Evolutionary conservation across 345 rosid species (phyloP).

Genomic region (Moringa oleifera): DNA sequence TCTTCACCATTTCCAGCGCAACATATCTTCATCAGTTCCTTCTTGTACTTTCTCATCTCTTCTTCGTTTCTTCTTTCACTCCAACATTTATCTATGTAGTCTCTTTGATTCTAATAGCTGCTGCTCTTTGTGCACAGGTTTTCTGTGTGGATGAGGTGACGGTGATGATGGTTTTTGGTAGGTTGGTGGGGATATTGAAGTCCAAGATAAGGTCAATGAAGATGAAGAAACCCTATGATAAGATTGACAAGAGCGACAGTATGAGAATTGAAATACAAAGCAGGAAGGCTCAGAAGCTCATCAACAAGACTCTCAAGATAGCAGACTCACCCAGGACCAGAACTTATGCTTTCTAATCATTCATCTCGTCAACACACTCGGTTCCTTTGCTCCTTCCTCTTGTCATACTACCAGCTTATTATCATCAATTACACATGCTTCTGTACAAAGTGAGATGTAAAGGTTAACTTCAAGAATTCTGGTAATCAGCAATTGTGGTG

Average conservation of each 20-base stretch:
- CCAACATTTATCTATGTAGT: too few relatives aligned
- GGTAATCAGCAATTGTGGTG: too few relatives aligned
- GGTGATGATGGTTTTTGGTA: slow-evolving; percentile 57
- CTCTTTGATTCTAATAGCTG: too few relatives aligned
- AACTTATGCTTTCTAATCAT: neutral
- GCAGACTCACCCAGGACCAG: slow-evolving; percentile 50
- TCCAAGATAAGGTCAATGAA: slow-evolving; percentile 47
- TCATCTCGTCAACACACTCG: slow-evolving; percentile 9
- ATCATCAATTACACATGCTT: too few relatives aligned
- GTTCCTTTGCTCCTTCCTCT: too few relatives aligned
- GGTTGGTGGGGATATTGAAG: slow-evolving; percentile 55
- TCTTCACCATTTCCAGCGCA: neutral
- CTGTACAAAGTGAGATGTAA: too few relatives aligned
- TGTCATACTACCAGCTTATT: too few relatives aligned
- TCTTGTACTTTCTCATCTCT: too few relatives aligned
- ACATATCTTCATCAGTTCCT: too few relatives aligned
- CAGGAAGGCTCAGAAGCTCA: slow-evolving; percentile 73
- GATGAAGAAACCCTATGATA: slow-evolving; percentile 50
- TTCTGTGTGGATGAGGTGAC: neutral
- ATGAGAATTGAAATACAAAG: slow-evolving; percentile 85
- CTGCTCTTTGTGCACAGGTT: too few relatives aligned
- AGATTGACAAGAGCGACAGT: slow-evolving; percentile 92
- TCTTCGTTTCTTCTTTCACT: too few relatives aligned
- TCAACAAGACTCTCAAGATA: slow-evolving; percentile 61
- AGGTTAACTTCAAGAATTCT: too few relatives aligned